Conservation (phyloP, 2,329 filamentous ascomycete genomes). For the Thelonectria olida region DNA sequence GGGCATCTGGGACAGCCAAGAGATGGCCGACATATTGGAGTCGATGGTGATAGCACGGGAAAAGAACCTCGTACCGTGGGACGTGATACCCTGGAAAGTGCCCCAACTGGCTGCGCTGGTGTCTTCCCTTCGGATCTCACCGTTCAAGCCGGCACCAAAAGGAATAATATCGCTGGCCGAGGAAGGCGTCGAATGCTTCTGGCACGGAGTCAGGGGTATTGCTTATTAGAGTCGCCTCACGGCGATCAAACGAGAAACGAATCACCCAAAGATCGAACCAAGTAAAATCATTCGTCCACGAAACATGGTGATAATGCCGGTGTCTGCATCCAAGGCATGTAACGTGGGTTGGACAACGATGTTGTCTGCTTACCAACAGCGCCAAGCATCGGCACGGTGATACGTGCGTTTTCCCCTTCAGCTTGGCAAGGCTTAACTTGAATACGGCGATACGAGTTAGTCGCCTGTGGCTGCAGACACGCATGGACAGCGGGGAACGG, state of each 20-base stretch:
- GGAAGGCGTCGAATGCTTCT: constrained; percentile 5
- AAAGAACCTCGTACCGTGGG: constrained; percentile 4
- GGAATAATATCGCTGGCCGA: constrained; percentile 16
- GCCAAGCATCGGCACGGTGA: not conserved
- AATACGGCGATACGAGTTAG: too few species aligned
- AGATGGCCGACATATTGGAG: constrained; percentile 27
- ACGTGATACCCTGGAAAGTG: constrained; percentile 16
- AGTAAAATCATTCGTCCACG: not conserved
- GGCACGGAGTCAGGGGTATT: constrained; percentile 5
- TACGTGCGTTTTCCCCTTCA: too few species aligned
- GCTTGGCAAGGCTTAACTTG: too few species aligned
- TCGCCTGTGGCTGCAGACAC: too few species aligned
- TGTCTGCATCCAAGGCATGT: too few species aligned
- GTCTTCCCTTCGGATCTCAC: not conserved
- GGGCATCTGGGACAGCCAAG: constrained; percentile 36
- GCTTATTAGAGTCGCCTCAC: not conserved
- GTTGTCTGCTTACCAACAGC: not conserved
- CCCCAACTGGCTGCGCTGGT: constrained; percentile 14
- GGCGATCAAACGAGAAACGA: not conserved
- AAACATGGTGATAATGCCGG: too few species aligned
- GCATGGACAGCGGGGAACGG: too few species aligned
- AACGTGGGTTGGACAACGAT: not conserved
- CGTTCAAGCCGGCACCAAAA: not conserved
- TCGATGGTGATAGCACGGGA: constrained; percentile 22
- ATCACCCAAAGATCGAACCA: not conserved